phyloP scores from a whole-genome alignment of 805 yeast genomes.

The Saturnispora kantuleensis region DNA sequence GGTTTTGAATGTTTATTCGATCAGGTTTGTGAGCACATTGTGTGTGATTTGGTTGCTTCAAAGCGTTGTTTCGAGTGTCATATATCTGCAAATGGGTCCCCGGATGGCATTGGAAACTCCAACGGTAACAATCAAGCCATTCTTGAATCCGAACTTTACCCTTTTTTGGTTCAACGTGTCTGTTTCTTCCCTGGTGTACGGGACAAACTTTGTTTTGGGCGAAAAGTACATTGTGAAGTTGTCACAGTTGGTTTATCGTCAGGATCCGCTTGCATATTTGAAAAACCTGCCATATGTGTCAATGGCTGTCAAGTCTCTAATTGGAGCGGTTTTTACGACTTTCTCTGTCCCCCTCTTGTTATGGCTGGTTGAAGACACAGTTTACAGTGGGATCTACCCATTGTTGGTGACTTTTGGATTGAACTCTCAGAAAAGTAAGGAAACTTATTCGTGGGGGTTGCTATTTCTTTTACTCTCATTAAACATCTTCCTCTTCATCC shows the following conservation, averaged over 20 bases:
- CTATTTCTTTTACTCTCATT: conserved; percentile 21
- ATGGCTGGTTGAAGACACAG: conserved; percentile 31
- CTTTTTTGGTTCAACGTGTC: conserved; percentile 40
- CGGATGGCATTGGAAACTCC: conserved; percentile 25
- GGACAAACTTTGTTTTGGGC: conserved; percentile 40
- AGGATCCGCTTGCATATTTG: conserved; percentile 30
- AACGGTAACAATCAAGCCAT: conserved; percentile 32
- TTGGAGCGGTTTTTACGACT: conserved; percentile 30
- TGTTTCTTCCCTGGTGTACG: conserved; percentile 35
- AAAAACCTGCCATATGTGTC: conserved; percentile 7
- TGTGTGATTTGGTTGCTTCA: conserved; percentile 14
- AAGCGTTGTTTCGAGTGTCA: conserved; percentile 11
- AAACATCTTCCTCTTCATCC: conserved; percentile 5
- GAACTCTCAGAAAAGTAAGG: conserved; percentile 34
- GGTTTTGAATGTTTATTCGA: conserved; percentile 18
- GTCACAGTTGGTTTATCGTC: conserved; percentile 31
- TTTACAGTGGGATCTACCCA: conserved; percentile 28
- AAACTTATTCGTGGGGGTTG: conserved; percentile 21
- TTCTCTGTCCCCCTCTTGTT: conserved; percentile 21
- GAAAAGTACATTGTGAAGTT: conserved; percentile 48
- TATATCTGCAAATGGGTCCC: conserved; percentile 14
- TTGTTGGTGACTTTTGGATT: conserved; percentile 26
- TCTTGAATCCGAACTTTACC: conserved; percentile 34
- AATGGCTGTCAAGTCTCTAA: conserved; percentile 24
- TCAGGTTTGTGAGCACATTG: conserved; percentile 16